Evolutionary conservation across 1,139 yeast genomes (phyloP), one percentile per base, ranked within the genome.

Genomic region (Pichia cactophila): DNA sequence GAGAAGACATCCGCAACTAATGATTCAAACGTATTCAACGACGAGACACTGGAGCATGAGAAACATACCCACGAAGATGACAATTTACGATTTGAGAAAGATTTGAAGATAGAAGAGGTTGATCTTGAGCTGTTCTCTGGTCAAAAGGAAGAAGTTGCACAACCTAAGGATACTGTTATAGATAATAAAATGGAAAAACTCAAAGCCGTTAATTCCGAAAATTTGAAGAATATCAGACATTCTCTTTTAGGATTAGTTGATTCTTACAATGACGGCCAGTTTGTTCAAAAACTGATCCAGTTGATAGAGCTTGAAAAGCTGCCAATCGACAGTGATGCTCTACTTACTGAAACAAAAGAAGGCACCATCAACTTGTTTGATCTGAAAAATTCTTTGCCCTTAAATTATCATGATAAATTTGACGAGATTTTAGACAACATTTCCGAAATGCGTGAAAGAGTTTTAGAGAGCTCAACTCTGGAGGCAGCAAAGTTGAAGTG

Each of bases 401-500:
- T 74, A 2, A 79, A 77, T 41, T 83, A 86, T 52, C 74, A 73
- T 48, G 65, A 58, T 3, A 67, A 69, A 50, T 88, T 88, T 64
- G 85, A 86, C 57, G 72, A 70, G 31, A 77, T 82, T 0, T 68
- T 90, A 49, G 89, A 87, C 54, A 67, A 72, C 1, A 79, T 83
- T 59, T 90, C 92, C 56, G 78, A 77, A 50, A 79, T 78, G 26
- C 79, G 98, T 61, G 96, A 92, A 64, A 71, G 79, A 50, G 76
- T 77, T 44, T 66, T 92, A 42, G 98, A 92, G 64, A 74, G 81
- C 35, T 75, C 85, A 52, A 94, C 95, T 5, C 74, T 85, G 10
- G 92, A 86, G 58, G 92, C 92, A 3, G 96, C 97, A 0, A 80
- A 77, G 55, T 87, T 83, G 61, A 84, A 86, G 64, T 92, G 97